Base-by-base conservation (phyloP, 352 stramenopile genomes). In the Phytophthora ramorum region DNA sequence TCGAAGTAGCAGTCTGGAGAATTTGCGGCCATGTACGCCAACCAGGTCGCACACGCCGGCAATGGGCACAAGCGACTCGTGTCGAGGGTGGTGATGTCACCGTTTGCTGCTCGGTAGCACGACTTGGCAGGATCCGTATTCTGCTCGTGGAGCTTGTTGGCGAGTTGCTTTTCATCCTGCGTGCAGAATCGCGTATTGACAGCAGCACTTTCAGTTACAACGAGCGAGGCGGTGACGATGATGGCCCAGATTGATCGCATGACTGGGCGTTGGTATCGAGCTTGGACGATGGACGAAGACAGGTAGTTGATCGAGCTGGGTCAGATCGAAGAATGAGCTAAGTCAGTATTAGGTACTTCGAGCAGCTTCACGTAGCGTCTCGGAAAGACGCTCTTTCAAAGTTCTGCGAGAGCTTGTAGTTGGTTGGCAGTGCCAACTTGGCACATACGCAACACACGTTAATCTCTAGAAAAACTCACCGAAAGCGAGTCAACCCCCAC, bases 71-170 rank as follows among this genome's bases (percentile, higher is more conserved):
- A 64, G 2, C 71, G 67, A 68, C 65, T 89, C 30, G 82, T 87
- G 20, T 50, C 77, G 26, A 90, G 61, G 24, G 63, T 64, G 26
- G 67, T 75, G 54, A 91, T 83, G 67, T 88, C 78, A 52, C 76
- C 68, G 19, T 74, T 78, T 38, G 73, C 76, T 50, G 74, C 71
- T 54, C 70, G 49, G 56, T 86, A 83, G 52, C 81, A 92, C 22
- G 71, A 66, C 58, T 89, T 89, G 57, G 69, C 72, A n/a, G 78
- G 76, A 46, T 87, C 81, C 30, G 66, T 58, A 53, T 86, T 73
- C 71, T 89, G 79, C n/a, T 83, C 44, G 20, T 86, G 78, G 45
- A 90, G 69, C 65, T 79, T 72, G 76, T 87, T 92, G 50, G 82
- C 66, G 34, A 63, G 35, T 63, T 87, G 59, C 55, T 81, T 82